Base-by-base conservation (phyloP, 2,329 filamentous ascomycete species). In the Talaromyces sp. region DNA sequence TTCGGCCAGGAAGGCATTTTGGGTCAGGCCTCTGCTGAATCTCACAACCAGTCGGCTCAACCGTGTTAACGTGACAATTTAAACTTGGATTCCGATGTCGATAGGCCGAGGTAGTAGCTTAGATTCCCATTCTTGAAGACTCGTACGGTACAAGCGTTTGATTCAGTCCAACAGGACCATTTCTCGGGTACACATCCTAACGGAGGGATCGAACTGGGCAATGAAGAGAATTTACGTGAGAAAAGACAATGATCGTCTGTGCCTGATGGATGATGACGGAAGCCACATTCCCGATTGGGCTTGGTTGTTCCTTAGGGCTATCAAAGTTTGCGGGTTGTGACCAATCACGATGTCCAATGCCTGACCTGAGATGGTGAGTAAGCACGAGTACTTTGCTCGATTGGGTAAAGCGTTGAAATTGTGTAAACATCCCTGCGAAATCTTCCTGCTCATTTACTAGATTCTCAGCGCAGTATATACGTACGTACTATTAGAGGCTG, bases 1-100 rank as follows among this genome's bases (percentile, higher is more conserved):
- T 84, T 83, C 31, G 82, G 72, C 36, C 76, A 68, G 8, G 13
- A 61, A 56, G 58, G 45, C 67, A 61, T 61, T 38, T 13, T 47
- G 7, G 3, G 6, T 19, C 43, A 25, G n/a, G 5, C 27, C 40
- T 22, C 58, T 45, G 17, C 19, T 22, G 8, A 27, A 27, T 22
- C 2, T 17, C 47, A 29, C 25, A 29, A 29, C 7, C 1, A 0
- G 10, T 31, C 13, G 29, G 11, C n/a, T 13, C 11, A 22, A 38
- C 19, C 15, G n/a, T 36, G 6, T 38, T 7, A 31, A 54, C 15
- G 51, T 29, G 3, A 22, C 10, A 15, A 29, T 22, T 13, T 0
- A 13, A 31, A 19, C 11, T 22, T 54, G 51, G 29, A 34, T 34
- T 54, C 51, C 13, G 11, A 36, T 22, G n/a, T 19, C 51, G 29